Percentiles rank a stretch among this genome's conserved stretches.
These are phyloP conservation scores for Eimeria necatrix DNA, from an alignment of 169 alveolate genomes.

Conservation along the genomic window DNA sequence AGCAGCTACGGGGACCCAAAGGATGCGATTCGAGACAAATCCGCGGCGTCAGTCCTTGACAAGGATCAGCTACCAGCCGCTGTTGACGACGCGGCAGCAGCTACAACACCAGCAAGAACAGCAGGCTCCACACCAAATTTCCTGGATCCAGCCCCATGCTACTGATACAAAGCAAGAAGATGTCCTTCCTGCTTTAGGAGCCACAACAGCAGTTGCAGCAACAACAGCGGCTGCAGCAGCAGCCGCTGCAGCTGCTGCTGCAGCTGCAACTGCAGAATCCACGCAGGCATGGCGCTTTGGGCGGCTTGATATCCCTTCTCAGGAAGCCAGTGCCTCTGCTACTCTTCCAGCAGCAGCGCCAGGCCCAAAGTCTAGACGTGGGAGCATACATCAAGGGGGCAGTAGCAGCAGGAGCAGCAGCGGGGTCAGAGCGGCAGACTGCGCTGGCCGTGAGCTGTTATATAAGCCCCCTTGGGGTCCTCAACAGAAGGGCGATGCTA, in stretches of 20 bases:
- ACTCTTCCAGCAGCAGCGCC: neutral
- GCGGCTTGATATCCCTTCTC: neutral
- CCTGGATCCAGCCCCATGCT: conserved; percentile 24
- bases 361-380: conserved; percentile 6
- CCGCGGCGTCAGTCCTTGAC: conserved; percentile 40
- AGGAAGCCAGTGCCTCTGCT: conserved; percentile 15
- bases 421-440: conserved; percentile 23
- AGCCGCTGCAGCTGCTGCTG: conserved; percentile 49
- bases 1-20: neutral
- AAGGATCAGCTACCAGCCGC: neutral
- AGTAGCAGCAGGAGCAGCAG: conserved; percentile 76
- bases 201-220: conserved; percentile 41
- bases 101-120: conserved; percentile 28
- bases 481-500: neutral
- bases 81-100: conserved; percentile 42
- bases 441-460: conserved; percentile 62
- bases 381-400: conserved; percentile 66
- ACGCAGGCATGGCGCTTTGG: conserved; percentile 64
- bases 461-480: conserved; percentile 57
- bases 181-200: neutral
- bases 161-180: neutral
- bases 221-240: conserved; percentile 60
- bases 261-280: conserved; percentile 60
- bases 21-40: neutral
- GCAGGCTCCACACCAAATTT: conserved; percentile 13